Base-by-base conservation (phyloP, 371 early-diverging fungal species). In the Zopfochytrium polystomum region DNA sequence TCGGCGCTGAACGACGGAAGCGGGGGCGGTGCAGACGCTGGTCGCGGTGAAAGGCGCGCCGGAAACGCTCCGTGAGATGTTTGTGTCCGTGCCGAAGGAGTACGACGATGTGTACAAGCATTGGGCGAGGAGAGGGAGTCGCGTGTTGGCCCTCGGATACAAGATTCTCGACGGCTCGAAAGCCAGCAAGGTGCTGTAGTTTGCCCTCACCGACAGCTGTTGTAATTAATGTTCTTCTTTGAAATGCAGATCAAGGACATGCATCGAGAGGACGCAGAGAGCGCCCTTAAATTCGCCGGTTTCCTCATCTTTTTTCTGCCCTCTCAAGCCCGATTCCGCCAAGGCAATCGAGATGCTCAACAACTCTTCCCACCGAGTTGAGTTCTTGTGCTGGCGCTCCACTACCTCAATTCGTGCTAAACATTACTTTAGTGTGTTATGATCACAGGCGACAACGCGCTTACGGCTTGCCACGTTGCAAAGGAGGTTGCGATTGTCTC, bases 381-480 rank as follows among this genome's bases (percentile, higher is more conserved):
- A 52, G 32, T 13, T 15, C 42, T 50, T 52, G 23, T 29, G n/a
- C n/a, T n/a, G n/a, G n/a, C n/a, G n/a, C n/a, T n/a, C n/a, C n/a
- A n/a, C n/a, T n/a, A 53, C 2, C 9, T 46, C 22, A 20, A 20
- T 30, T 50, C 1, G n/a, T n/a, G n/a, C n/a, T n/a, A 2, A 3
- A 18, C 35, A 18, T 52, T 33, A 15, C 29, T 48, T 4, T 59
- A 78, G 79, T 67, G 85, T 48, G 87, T 99, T 30, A 99, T 99
- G 99, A 99, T 99, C 64, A 99, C 99, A 20, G 99, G 99, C 62
- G 99, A 99, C 73, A 99, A 98, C 63, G 90, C 95, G 2, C 78
- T 99, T 58, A 99, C 99, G 0, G 99, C 99, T 0, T 87, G 91
- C 58, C 95, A 95, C 71, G 98, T 99, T 51, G 99, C 99, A 22